phyloP scores from a whole-genome alignment of 805 yeast species.

The Lipomyces mesembrius region DNA sequence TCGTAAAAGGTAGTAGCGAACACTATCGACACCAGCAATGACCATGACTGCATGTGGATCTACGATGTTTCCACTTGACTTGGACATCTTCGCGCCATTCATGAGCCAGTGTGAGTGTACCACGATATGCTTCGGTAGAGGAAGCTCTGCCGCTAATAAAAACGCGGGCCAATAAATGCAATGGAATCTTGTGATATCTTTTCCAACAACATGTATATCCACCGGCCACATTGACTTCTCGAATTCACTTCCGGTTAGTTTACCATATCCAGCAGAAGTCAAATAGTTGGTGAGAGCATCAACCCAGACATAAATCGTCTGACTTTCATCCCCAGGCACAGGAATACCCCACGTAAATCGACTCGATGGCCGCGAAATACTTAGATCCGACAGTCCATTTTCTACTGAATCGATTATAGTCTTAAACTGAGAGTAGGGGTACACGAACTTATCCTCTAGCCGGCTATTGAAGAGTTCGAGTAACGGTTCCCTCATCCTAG shows the following conservation, averaged over 20 bases:
- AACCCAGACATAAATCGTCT: constrained; percentile 92
- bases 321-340: constrained; percentile 79
- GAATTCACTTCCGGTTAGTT: constrained; percentile 33
- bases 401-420: constrained; percentile 63
- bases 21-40: constrained; percentile 62
- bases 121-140: constrained; percentile 71
- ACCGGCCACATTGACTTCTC: constrained; percentile 60
- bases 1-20: constrained; percentile 76
- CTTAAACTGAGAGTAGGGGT: constrained; percentile 62
- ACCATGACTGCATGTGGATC: constrained; percentile 76
- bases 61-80: constrained; percentile 89
- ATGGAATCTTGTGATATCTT: constrained; percentile 88
- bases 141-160: constrained; percentile 76
- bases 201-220: constrained; percentile 79
- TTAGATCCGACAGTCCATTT: constrained; percentile 63
- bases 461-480: constrained; percentile 52
- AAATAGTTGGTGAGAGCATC: constrained; percentile 89
- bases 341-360: constrained; percentile 87
- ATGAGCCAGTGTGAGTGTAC: constrained; percentile 96
- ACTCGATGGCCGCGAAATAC: constrained; percentile 82
- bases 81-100: constrained; percentile 91
- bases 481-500: constrained; percentile 61
- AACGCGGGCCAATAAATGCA: constrained; percentile 94
- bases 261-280: constrained; percentile 70
- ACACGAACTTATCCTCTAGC: constrained; percentile 61